Evolutionary conservation across 805 yeast genomes (phyloP), one percentile per base, ranked within the genome.

Genomic region (Hanseniaspora vineae): DNA sequence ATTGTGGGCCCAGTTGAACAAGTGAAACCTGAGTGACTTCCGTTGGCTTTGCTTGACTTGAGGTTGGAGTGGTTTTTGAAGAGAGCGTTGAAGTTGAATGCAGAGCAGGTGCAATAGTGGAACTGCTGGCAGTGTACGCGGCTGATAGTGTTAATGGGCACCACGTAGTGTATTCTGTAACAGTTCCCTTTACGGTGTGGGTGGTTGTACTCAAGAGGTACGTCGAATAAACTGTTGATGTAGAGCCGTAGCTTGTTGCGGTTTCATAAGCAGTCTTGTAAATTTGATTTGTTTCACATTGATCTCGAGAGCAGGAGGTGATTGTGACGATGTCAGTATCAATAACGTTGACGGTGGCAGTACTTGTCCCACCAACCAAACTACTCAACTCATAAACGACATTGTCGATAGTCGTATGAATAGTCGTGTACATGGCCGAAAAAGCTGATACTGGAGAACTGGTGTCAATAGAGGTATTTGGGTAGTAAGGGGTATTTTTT

Each of bases 161-260:
- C 49, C 49, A 46, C 2, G 49, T 68, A 14, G 72, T 66, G 61
- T 65, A 73, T 17, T 57, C 57, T 13, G 72, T 72, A 42, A 46
- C 60, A 2, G 51, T 49, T 14, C 71, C 65, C 18, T 49, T 49
- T 13, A 49, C 45, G 5, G 66, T 58, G 5, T 58, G 55, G 6
- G 68, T 62, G 15, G 61, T 56, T 43, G 68, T 60, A 31, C 67
- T 60, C 14, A 61, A 46, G 5, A 49, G 42, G 17, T 64, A 59
- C 20, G 58, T 52, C 9, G 62, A 48, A 37, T 54, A 50, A 2
- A 54, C 46, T 11, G 59, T 54, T 40, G 50, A 35, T 44, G 67
- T 59, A 23, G 46, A 45, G 46, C 53, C 42, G 46, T 48, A 45
- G 11, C 32, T 31, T 13, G 50, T 44, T 19, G 54, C 44, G 45